Base-by-base conservation (phyloP, 108 stramenopile genomes). In the Skeletonema menzelii region DNA sequence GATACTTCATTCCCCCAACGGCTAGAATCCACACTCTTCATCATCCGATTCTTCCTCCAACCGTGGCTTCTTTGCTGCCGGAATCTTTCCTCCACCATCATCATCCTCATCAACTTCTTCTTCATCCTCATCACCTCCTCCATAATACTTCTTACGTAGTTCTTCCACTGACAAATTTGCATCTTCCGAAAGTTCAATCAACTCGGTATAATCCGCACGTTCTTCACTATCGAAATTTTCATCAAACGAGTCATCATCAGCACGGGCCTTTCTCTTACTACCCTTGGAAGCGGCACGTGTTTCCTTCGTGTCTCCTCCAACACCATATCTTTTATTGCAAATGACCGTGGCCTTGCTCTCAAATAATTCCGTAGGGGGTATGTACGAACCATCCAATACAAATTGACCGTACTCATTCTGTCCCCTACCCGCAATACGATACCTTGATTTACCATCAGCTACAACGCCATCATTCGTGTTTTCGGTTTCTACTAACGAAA, bases 121-220 rank as follows among this genome's bases (percentile, higher is more conserved):
- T 4, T 22, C 71, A 3, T 28, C 64, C 15, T 10, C 73, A 3
- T 63, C 79, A 26, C 60, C 81, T 13, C 70, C 83, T 27, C 87
- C 85, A 47, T 86, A 84, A 68, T 88, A 88, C 20, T 72, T 69
- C 35, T 63, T 56, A 59, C 84, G 73, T 40, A 88, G 49, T 64
- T 86, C 84, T 69, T 88, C 85, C 28, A 85, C 77, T 8, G 85
- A 83, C 72, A 88, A 67, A 24, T 72, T 57, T 4, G 85, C 81
- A 73, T 88, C 88, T 70, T 88, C 84, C 38, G 79, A 79, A 14
- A 88, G 55, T 58, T 72, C 88, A 68, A 80, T 71, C 44, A 88
- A 69, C 58, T 88, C 88, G n/a, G 73, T 56, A 70, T 83, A 86
- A 24, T 71, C 83, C 12, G 73, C 81, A 40, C 70, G 65, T 3